Base-by-base conservation (phyloP, 2,329 filamentous ascomycete genomes). In the Colletotrichum lini region DNA sequence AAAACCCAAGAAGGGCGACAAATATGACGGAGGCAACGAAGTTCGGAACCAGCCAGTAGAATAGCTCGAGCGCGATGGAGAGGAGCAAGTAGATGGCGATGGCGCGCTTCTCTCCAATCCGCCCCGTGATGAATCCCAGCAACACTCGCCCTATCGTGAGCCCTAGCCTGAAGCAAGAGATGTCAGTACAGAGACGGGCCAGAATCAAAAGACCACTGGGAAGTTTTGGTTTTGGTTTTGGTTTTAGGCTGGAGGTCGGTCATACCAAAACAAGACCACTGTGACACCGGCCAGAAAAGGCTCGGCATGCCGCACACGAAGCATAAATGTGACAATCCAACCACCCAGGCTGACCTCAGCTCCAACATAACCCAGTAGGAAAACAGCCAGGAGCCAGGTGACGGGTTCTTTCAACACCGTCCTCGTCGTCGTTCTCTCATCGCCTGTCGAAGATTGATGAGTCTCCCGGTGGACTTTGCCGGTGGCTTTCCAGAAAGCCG, bases 271-370 rank as follows among this genome's bases (percentile, higher is more conserved):
- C 0, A 93, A 91, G 0, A 93, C 96, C 0, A 91, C 91, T 0
- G 90, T 90, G 82, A 96, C 89, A 3, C 94, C 94, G 44, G 92
- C 91, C 2, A 90, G 86, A 77, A 96, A 96, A 0, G 90, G 84
- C 30, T 85, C 87, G 4, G 91, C 93, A 47, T 91, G 80, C 16
- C 95, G 89, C 30, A 95, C 91, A 23, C 88, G 85, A n/a, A 95
- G 90, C 93, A 97, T 97, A 79, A 97, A 97, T 0, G 91, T 92
- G 59, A 94, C 91, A 73, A 97, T 92, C 94, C 94, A 96, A 18
- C 94, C 83, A 12, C 92, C 92, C 2, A 95, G 83, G 0, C 89
- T 90, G 71, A 94, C 92, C 81, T 97, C 94, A 7, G 89, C 87
- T 4, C 94, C 94, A 0, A 96, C 91, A 76, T 97, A 97, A 10